phyloP scores from a whole-genome alignment of 371 early-diverging fungal species.

The Mucor saturninus region DNA sequence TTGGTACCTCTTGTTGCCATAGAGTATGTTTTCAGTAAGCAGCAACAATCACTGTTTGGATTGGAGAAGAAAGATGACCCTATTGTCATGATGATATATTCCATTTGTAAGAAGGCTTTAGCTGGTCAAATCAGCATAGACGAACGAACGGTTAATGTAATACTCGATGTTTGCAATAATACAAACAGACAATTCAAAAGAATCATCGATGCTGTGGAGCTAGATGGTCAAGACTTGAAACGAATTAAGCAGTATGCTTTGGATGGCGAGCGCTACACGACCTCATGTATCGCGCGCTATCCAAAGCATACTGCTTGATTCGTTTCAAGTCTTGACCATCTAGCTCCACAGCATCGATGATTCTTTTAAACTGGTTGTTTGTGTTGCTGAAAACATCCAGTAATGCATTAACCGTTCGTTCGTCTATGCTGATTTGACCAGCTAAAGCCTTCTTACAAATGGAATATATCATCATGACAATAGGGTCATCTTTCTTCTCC shows the following conservation, averaged over 20 bases:
- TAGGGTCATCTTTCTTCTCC: slow-evolving; percentile 17
- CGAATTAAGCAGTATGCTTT: slow-evolving; percentile 13
- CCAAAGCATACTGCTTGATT: slow-evolving; percentile 13
- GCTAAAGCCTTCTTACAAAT: slow-evolving; percentile 10
- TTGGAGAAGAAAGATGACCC: slow-evolving; percentile 16
- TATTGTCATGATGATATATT: slow-evolving; percentile 17
- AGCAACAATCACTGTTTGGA: slow-evolving; percentile 7
- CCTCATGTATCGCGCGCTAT: slow-evolving; percentile 10
- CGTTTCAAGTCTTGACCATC: slow-evolving; percentile 16
- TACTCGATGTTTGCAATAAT: slow-evolving; percentile 7
- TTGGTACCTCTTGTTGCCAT: slow-evolving; percentile 15
- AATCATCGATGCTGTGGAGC: slow-evolving; percentile 17
- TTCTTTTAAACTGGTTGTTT: slow-evolving; percentile 14
- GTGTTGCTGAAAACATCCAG: slow-evolving; percentile 7
- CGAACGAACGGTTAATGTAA: slow-evolving; percentile 13
- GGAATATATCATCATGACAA: slow-evolving; percentile 14
- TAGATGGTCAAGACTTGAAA: slow-evolving; percentile 16
- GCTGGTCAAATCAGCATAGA: slow-evolving; percentile 7
- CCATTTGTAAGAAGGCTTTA: slow-evolving; percentile 5
- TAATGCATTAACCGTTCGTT: slow-evolving; percentile 16
- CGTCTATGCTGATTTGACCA: slow-evolving; percentile 4
- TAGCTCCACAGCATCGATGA: slow-evolving; percentile 16
- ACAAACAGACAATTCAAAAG: slow-evolving; percentile 12
- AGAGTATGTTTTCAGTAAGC: slow-evolving; percentile 14
- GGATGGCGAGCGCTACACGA: slow-evolving; percentile 14